phyloP scores from a whole-genome alignment of 1,284 basidiomycete species.

The Leccinum fallax region DNA sequence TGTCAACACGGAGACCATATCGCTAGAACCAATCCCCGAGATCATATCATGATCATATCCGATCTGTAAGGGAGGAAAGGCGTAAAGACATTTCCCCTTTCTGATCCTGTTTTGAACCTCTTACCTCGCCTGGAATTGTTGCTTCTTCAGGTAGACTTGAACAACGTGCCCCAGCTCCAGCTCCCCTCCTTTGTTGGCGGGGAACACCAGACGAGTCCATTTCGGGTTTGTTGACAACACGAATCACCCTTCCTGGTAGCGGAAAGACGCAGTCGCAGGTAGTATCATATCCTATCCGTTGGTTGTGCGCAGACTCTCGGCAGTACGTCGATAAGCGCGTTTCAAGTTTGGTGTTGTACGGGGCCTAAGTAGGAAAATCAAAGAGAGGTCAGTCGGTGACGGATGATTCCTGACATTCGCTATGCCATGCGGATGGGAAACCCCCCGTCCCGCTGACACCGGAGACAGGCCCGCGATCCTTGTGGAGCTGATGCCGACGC shows the following conservation, averaged over 20 bases:
- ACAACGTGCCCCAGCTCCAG: background rate
- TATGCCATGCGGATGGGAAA: background rate
- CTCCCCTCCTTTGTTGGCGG: background rate
- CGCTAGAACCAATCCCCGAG: background rate
- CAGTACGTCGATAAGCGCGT: background rate
- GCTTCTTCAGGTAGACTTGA: background rate
- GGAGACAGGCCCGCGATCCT: background rate
- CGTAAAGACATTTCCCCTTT: background rate
- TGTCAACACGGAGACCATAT: background rate
- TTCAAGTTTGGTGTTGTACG: background rate
- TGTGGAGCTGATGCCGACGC: background rate
- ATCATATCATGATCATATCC: background rate
- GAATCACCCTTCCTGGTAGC: background rate
- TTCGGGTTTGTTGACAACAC: background rate
- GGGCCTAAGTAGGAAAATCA: background rate
- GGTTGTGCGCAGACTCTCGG: slow-evolving; percentile 1
- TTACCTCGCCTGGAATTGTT: background rate
- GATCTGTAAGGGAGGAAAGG: background rate
- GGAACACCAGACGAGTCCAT: background rate
- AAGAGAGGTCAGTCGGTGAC: background rate
- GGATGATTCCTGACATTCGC: background rate
- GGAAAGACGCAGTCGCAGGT: background rate
- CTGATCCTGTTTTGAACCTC: background rate
- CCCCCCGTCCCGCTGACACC: background rate
- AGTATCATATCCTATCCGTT: background rate